A percentile compares a stretch with the other conserved stretches of the same genome.
These are phyloP conservation scores for Thelephora aurantiotincta DNA, from an alignment of 768 basidiomycete species.

Conservation along the genomic window DNA sequence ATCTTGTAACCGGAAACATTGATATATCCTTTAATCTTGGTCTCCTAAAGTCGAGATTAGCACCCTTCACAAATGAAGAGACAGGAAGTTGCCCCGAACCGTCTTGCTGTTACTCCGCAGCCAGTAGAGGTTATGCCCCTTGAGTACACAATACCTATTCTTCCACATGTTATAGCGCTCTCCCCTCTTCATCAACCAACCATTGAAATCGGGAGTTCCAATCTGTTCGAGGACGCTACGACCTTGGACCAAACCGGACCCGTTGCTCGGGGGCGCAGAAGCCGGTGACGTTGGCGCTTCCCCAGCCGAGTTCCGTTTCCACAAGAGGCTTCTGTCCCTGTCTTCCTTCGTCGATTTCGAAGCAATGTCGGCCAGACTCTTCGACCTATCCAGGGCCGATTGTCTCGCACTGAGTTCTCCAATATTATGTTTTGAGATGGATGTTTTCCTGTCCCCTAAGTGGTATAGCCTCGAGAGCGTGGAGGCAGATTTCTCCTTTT, in stretches of 20 bases:
- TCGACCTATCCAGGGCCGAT: not conserved
- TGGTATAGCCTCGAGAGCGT: not conserved
- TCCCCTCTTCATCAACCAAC: conserved; percentile 94
- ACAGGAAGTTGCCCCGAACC: conserved; percentile 18
- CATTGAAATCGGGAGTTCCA: conserved; percentile 76
- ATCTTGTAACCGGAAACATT: conserved; percentile 88
- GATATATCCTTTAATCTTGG: conserved; percentile 92
- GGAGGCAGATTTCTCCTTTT: conserved; percentile 8
- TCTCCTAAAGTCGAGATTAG: conserved; percentile 42
- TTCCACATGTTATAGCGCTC: conserved; percentile 94
- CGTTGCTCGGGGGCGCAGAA: not conserved
- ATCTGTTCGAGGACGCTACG: conserved; percentile 80
- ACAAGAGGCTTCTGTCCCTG: conserved; percentile 25
- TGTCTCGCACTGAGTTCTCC: not conserved
- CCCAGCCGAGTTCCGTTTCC: conserved; percentile 37
- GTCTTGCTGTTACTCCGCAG: conserved; percentile 59
- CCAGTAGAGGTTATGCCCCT: conserved; percentile 84
- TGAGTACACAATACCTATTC: conserved; percentile 78
- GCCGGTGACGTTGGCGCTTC: not conserved
- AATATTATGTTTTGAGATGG: not conserved
- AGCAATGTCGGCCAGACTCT: conserved; percentile 4
- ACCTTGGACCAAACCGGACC: conserved; percentile 24
- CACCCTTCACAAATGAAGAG: not conserved
- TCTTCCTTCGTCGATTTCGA: conserved; percentile 11
- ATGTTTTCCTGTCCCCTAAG: not conserved